phyloP scores from a whole-genome alignment of 305 asterid genomes.

The Fraxinus albicans region DNA sequence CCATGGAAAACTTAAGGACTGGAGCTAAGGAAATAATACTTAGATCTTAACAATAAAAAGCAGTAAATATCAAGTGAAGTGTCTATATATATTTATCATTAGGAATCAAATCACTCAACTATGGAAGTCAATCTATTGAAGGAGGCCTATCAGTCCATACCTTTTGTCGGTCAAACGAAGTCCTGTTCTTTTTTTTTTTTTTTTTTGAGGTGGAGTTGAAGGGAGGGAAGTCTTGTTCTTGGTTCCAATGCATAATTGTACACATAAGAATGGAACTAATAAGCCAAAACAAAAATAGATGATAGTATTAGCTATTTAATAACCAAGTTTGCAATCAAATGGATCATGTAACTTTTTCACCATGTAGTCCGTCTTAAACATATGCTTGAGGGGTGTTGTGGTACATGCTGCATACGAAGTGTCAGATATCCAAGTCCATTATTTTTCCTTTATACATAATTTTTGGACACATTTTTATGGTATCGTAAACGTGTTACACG shows the following conservation, averaged over 20 bases:
- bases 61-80: background rate
- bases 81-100: background rate
- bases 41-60: background rate
- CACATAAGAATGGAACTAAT: background rate
- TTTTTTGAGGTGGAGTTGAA: too few species aligned
- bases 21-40: background rate
- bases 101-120: background rate
- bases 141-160: background rate
- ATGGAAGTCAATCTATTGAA: background rate
- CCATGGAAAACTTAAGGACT: background rate
- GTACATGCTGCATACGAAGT: background rate
- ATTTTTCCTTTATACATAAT: background rate
- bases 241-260: background rate
- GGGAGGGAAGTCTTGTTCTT: too few species aligned
- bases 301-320: background rate
- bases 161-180: background rate
- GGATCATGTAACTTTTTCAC: background rate
- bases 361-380: background rate
- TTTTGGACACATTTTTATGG: background rate
- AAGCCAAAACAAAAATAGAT: background rate
- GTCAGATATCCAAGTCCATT: background rate
- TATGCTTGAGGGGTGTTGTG: background rate
- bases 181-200: too few species aligned
- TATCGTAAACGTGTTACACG: background rate
- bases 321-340: background rate